Conservation (phyloP, 2,329 filamentous ascomycete species). For the Pseudocercospora musae region DNA sequence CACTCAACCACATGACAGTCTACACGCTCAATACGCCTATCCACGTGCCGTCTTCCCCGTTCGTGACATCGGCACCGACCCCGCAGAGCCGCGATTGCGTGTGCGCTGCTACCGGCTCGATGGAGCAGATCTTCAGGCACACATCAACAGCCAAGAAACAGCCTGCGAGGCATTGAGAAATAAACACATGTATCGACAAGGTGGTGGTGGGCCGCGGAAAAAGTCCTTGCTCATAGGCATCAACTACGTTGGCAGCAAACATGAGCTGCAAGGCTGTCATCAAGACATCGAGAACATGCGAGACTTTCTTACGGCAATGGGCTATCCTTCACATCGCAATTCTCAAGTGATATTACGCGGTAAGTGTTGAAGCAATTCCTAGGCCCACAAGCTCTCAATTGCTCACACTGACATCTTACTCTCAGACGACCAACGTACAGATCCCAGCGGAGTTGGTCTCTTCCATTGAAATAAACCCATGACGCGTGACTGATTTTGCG, state of each 20-base stretch:
- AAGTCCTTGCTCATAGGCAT: constrained; percentile 55
- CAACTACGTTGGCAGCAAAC: constrained; percentile 38
- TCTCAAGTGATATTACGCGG: constrained; percentile 30
- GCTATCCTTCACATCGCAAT: constrained; percentile 41
- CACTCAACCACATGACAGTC: background rate
- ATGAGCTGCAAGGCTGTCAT: constrained; percentile 49
- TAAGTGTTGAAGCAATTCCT: constrained; percentile 34
- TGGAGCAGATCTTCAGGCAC: constrained; percentile 5
- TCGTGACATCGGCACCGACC: background rate
- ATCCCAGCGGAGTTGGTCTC: constrained; percentile 25
- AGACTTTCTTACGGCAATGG: constrained; percentile 43
- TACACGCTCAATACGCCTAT: background rate
- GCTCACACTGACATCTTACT: background rate
- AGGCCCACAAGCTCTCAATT: background rate
- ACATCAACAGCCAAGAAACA: constrained; percentile 1
- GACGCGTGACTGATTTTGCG: background rate
- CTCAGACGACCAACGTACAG: constrained; percentile 35
- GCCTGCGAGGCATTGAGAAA: background rate
- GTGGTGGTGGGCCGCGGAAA: constrained; percentile 16
- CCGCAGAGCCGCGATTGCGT: background rate
- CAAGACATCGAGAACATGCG: constrained; percentile 47
- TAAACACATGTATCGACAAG: constrained; percentile 6
- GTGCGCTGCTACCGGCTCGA: background rate
- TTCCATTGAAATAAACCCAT: background rate
- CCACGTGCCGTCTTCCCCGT: background rate